Evolutionary conservation across 164 flowering plant species (phyloP).

Genomic region (Berberis thunbergii): DNA sequence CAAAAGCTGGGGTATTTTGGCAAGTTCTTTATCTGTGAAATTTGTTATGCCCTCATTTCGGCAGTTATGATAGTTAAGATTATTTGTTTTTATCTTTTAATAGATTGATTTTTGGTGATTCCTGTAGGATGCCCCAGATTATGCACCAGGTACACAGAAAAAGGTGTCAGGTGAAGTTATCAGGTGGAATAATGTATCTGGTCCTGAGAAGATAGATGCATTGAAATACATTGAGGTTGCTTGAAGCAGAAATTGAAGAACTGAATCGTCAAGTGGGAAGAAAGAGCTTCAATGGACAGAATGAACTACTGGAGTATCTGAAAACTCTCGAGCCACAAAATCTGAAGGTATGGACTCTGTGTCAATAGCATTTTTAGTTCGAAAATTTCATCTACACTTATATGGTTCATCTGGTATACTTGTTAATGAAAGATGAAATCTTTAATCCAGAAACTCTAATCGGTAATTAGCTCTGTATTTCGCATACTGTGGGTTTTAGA

Average conservation of each 20-base stretch:
- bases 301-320: constrained; percentile 83
- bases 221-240: constrained; percentile 83
- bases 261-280: constrained; percentile 63
- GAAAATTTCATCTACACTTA: not conserved
- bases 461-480: no score
- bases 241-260: constrained; percentile 96
- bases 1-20: no score
- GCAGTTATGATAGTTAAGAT: no score
- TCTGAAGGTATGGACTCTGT: constrained; percentile 49
- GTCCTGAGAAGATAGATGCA: constrained; percentile 86
- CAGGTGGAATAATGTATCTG: constrained; percentile 89
- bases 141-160: constrained; percentile 96
- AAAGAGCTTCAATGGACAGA: constrained; percentile 62
- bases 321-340: constrained; percentile 96
- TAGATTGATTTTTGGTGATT: not conserved
- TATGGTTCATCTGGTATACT: not conserved
- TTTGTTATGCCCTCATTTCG: no score
- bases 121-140: constrained; percentile 68
- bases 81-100: not conserved
- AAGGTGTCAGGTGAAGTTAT: constrained; percentile 93
- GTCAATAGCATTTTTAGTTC: not conserved
- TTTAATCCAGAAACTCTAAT: no score
- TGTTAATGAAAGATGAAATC: no score
- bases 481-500: no score
- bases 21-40: no score